Evolutionary conservation across 2,329 filamentous ascomycete genomes (phyloP).

Genomic region (Sporothrix humicola): DNA sequence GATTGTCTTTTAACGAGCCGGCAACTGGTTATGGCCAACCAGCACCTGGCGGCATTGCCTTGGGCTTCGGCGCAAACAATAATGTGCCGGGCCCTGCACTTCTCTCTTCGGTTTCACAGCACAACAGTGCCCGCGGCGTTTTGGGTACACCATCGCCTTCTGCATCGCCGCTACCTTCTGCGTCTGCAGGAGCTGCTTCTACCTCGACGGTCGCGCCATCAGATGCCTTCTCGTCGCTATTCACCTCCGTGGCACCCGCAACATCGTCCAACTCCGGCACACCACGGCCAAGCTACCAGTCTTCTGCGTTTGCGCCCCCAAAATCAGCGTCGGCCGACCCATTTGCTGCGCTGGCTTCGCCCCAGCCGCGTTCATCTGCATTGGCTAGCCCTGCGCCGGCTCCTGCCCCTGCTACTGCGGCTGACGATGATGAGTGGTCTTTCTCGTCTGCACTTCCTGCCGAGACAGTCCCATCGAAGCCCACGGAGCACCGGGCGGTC

Average conservation of each 20-base stretch:
- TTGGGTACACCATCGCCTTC: constrained; percentile 39
- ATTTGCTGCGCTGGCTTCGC: constrained; percentile 57
- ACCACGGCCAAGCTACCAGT: constrained; percentile 57
- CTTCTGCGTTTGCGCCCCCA: constrained; percentile 54
- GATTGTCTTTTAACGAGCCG: constrained; percentile 75
- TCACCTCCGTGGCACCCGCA: constrained; percentile 56
- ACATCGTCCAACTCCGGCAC: constrained; percentile 58
- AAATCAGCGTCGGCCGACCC: constrained; percentile 53
- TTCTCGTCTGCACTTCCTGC: constrained; percentile 85
- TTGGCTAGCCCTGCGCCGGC: constrained; percentile 44
- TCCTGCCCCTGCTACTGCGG: constrained; percentile 42
- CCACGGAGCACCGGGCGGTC: constrained; percentile 66
- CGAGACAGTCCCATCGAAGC: constrained; percentile 53
- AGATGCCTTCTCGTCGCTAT: constrained; percentile 55
- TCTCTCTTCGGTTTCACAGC: constrained; percentile 67
- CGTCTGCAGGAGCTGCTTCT: constrained; percentile 47
- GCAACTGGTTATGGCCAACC: constrained; percentile 66
- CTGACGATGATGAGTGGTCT: constrained; percentile 88
- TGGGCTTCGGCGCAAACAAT: constrained; percentile 75
- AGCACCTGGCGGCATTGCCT: constrained; percentile 74
- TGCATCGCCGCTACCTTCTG: not conserved
- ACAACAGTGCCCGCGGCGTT: constrained; percentile 61
- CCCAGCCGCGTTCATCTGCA: constrained; percentile 47
- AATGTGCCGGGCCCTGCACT: constrained; percentile 69
- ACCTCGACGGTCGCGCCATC: not conserved